Evolutionary conservation across 2,329 filamentous ascomycete species (phyloP).

Genomic region (Coniosporium tulheliwenetii): DNA sequence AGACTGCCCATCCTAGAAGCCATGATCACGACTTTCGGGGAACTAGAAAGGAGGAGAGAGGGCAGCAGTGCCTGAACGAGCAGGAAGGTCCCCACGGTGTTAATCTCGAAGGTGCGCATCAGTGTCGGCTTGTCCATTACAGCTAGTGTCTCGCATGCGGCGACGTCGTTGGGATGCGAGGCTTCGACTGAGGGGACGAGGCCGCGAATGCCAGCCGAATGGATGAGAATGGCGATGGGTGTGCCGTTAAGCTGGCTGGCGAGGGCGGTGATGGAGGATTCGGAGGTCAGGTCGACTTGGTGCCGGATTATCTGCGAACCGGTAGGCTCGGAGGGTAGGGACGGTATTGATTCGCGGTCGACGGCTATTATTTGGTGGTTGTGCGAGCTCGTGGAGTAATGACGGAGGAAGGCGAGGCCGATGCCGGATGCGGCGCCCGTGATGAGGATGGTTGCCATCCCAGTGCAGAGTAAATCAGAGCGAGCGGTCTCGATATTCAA

Average conservation of each 20-base stretch:
- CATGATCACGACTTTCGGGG: conserved; percentile 24
- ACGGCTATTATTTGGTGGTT: conserved; percentile 15
- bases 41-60: conserved; percentile 9
- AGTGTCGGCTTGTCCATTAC: conserved; percentile 25
- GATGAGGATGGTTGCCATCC: conserved; percentile 13
- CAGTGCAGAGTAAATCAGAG: no score
- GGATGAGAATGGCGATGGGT: conserved; percentile 23
- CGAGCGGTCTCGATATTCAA: no score
- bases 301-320: conserved; percentile 6
- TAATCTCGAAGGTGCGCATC: conserved; percentile 22
- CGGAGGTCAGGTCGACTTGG: conserved; percentile 13
- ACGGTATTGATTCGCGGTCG: conserved; percentile 9
- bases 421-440: conserved; percentile 23
- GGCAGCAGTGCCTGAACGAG: conserved; percentile 21
- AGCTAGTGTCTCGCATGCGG: conserved; percentile 22
- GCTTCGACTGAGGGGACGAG: conserved; percentile 18
- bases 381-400: conserved; percentile 6
- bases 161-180: conserved; percentile 16
- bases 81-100: conserved; percentile 26
- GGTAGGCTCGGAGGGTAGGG: background rate
- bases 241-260: conserved; percentile 4
- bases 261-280: conserved; percentile 10
- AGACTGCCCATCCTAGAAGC: conserved; percentile 30
- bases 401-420: conserved; percentile 17
- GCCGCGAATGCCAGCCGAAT: conserved; percentile 29